These are phyloP conservation scores for Trichoderma sp. DNA, from an alignment of 2,329 filamentous ascomycete genomes.

Conservation along the genomic window DNA sequence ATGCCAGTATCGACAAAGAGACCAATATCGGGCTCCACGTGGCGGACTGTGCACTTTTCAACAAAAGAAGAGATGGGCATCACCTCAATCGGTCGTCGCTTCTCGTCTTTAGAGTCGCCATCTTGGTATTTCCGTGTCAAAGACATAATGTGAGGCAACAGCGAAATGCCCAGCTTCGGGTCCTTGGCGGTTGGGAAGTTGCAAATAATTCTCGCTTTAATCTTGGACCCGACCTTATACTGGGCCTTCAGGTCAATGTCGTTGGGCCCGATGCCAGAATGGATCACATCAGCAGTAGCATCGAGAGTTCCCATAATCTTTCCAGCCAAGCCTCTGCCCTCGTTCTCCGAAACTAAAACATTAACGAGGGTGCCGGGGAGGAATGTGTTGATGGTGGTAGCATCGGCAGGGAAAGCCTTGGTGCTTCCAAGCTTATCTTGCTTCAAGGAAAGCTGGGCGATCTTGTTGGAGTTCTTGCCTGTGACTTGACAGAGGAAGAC, in stretches of 20 bases:
- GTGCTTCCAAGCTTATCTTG: slow-evolving; percentile 65
- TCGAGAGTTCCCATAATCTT: slow-evolving; percentile 92
- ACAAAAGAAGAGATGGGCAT: slow-evolving; percentile 72
- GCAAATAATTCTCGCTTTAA: slow-evolving; percentile 83
- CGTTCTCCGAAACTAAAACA: slow-evolving; percentile 74
- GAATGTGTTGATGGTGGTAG: slow-evolving; percentile 84
- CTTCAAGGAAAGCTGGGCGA: slow-evolving; percentile 80
- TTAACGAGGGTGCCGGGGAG: slow-evolving; percentile 89
- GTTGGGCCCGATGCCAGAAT: slow-evolving; percentile 73
- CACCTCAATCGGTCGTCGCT: slow-evolving; percentile 52
- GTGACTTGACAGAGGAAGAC: slow-evolving; percentile 82
- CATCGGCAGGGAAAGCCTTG: slow-evolving; percentile 64
- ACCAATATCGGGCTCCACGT: slow-evolving; percentile 76
- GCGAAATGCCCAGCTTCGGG: slow-evolving; percentile 81
- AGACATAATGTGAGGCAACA: slow-evolving; percentile 78
- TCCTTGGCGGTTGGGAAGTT: slow-evolving; percentile 76
- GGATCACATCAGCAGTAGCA: slow-evolving; percentile 84
- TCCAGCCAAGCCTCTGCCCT: slow-evolving; percentile 71
- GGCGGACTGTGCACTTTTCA: slow-evolving; percentile 72
- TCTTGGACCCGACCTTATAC: slow-evolving; percentile 78
- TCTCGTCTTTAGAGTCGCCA: slow-evolving; percentile 32
- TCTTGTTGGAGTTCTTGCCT: slow-evolving; percentile 71
- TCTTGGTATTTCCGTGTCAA: slow-evolving; percentile 48
- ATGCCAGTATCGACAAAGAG: slow-evolving; percentile 70
- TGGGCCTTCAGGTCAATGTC: slow-evolving; percentile 69